A percentile compares a stretch with the other conserved stretches of the same genome.
Evolutionary conservation across 495 filamentous ascomycete genomes (phyloP).

Genomic region (Trypethelium eluteriae): DNA sequence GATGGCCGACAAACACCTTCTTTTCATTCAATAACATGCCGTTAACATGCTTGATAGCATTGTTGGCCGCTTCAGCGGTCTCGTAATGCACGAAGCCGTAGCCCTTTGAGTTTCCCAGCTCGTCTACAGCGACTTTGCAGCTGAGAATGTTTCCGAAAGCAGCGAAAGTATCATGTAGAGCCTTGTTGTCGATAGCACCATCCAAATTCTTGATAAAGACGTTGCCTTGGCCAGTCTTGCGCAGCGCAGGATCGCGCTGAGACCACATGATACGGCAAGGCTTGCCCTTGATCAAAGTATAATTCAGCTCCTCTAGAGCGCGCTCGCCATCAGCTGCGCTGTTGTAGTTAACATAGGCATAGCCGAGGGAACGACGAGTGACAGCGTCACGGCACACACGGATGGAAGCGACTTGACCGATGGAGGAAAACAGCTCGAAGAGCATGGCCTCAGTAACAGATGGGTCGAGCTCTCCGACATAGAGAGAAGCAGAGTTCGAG

Average conservation of each 20-base stretch:
- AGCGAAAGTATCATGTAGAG: constrained; percentile 97
- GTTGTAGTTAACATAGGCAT: constrained; percentile 99
- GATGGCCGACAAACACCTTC: constrained; percentile 98
- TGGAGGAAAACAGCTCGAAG: constrained; percentile 99
- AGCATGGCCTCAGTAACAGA: constrained; percentile 99
- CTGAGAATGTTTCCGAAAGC: constrained; percentile 98
- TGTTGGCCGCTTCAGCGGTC: constrained; percentile 91
- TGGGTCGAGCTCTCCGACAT: constrained; percentile 95
- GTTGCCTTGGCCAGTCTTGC: constrained; percentile 98
- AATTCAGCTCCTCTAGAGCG: constrained; percentile 98
- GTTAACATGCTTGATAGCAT: constrained; percentile 99
- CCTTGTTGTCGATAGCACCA: constrained; percentile 98
- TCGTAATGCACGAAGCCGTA: constrained; percentile 99
- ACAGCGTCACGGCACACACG: constrained; percentile 99
- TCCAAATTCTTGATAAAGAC: constrained; percentile 99
- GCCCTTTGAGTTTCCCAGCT: constrained; percentile 90
- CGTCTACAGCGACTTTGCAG: constrained; percentile 99
- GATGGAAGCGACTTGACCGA: constrained; percentile 97
- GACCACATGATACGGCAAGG: constrained; percentile 99
- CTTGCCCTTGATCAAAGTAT: constrained; percentile 97
- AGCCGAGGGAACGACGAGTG: constrained; percentile 95
- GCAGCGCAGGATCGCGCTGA: constrained; percentile 95
- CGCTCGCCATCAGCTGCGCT: constrained; percentile 93
- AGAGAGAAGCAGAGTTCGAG: constrained; percentile 91
- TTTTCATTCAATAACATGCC: constrained; percentile 99